Evolutionary conservation across 2,329 filamentous ascomycete genomes (phyloP).

Genomic region (Alternaria sp.): DNA sequence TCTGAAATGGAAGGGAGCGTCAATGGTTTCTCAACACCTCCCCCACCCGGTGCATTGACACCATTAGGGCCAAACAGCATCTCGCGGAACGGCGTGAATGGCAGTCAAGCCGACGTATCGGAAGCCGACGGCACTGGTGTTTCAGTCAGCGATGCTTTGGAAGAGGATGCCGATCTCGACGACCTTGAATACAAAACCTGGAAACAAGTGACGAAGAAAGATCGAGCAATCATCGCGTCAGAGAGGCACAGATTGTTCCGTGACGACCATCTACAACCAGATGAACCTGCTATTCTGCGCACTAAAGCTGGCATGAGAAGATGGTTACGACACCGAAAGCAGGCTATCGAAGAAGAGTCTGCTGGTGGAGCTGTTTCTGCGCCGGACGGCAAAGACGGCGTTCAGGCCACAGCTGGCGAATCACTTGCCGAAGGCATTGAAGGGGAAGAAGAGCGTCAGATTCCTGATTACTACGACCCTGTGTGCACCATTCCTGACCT

Average conservation of each 20-base stretch:
- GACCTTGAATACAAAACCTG: slow-evolving; percentile 94
- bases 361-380: slow-evolving; percentile 60
- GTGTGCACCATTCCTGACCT: slow-evolving; percentile 88
- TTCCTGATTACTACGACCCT: slow-evolving; percentile 95
- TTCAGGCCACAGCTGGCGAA: slow-evolving; percentile 67
- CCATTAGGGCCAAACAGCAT: slow-evolving; percentile 76
- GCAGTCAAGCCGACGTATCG: slow-evolving; percentile 83
- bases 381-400: slow-evolving; percentile 57
- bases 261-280: slow-evolving; percentile 81
- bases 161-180: slow-evolving; percentile 84
- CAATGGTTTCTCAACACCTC: slow-evolving; percentile 87
- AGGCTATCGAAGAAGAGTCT: slow-evolving; percentile 58
- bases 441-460: slow-evolving; percentile 75
- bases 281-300: slow-evolving; percentile 86
- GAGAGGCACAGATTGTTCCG: slow-evolving; percentile 88
- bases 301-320: slow-evolving; percentile 89
- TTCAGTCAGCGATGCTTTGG: slow-evolving; percentile 72
- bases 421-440: slow-evolving; percentile 96
- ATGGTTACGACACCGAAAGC: slow-evolving; percentile 81
- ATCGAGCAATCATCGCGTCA: slow-evolving; percentile 84
- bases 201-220: slow-evolving; percentile 99
- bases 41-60: slow-evolving; percentile 78
- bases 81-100: slow-evolving; percentile 64
- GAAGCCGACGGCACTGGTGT: slow-evolving; percentile 80
- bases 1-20: slow-evolving; percentile 85